Percentiles rank a stretch among this genome's conserved stretches.
Conservation (phyloP, 2,329 filamentous ascomycete species). For the Laburnicola sp. region DNA sequence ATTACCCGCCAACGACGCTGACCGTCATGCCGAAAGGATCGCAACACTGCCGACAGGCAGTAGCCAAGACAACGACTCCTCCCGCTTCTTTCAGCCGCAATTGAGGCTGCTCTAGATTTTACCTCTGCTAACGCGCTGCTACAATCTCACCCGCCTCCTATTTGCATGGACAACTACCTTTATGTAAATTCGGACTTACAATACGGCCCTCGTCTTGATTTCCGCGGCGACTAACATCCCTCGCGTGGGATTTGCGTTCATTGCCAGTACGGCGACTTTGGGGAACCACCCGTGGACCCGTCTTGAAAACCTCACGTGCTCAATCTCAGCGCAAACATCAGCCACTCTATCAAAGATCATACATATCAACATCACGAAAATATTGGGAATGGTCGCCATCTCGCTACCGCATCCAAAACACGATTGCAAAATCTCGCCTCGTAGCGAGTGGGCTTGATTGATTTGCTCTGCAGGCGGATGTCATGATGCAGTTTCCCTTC, state of each 20-base stretch:
- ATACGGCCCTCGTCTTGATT: not conserved
- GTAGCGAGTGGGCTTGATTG: no score
- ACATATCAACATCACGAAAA: no score
- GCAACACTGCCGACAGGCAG: constrained; percentile 1
- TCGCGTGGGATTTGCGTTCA: no score
- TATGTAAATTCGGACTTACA: not conserved
- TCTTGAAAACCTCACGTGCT: not conserved
- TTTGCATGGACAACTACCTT: no score
- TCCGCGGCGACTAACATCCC: not conserved
- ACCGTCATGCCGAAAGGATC: constrained; percentile 1
- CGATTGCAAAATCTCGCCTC: no score
- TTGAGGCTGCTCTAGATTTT: not conserved
- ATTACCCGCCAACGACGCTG: constrained; percentile 2
- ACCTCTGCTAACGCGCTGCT: not conserved
- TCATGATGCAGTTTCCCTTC: no score
- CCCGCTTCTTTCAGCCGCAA: constrained; percentile 1
- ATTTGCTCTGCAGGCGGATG: no score
- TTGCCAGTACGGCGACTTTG: no score
- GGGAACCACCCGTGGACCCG: not conserved
- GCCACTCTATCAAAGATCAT: no score
- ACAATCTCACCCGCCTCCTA: not conserved
- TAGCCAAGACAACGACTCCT: not conserved
- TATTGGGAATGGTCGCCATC: no score
- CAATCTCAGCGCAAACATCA: not conserved
- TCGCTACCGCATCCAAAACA: no score